A percentile compares a stretch with the other conserved stretches of the same genome.
Evolutionary conservation across 2,329 filamentous ascomycete genomes (phyloP).

Genomic region (Exophiala sp.): DNA sequence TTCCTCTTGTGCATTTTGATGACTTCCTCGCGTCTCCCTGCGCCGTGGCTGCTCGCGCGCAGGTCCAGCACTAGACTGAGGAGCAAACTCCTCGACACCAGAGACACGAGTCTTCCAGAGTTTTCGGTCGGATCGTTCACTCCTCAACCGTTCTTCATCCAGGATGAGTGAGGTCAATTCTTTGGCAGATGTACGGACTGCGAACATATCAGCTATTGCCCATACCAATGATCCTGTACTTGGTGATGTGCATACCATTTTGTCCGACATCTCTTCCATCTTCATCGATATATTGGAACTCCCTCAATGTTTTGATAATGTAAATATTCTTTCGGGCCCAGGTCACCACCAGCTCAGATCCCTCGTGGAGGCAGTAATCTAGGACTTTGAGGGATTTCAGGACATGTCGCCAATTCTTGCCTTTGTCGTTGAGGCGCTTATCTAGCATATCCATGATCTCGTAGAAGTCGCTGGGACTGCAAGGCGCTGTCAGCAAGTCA

Average conservation of each 20-base stretch:
- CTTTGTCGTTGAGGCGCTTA: slow-evolving; percentile 97
- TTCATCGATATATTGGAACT: slow-evolving; percentile 95
- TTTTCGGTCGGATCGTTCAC: slow-evolving; percentile 85
- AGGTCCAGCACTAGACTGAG: slow-evolving; percentile 43
- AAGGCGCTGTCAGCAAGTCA: slow-evolving; percentile 13
- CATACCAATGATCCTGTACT: neutral
- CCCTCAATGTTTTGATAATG: slow-evolving; percentile 96
- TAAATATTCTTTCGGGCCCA: slow-evolving; percentile 98
- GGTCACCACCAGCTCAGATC: slow-evolving; percentile 91
- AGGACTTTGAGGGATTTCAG: slow-evolving; percentile 96
- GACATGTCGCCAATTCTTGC: slow-evolving; percentile 99
- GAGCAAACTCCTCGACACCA: slow-evolving; percentile 78
- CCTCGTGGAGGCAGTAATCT: slow-evolving; percentile 96
- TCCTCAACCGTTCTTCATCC: slow-evolving; percentile 88
- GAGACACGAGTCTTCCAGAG: slow-evolving; percentile 96
- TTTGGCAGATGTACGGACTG: slow-evolving; percentile 93
- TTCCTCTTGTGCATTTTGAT: slow-evolving; percentile 65
- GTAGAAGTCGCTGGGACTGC: slow-evolving; percentile 92
- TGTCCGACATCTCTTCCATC: slow-evolving; percentile 93
- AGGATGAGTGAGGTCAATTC: slow-evolving; percentile 88
- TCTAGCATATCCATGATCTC: slow-evolving; percentile 99
- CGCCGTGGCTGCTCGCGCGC: slow-evolving; percentile 37
- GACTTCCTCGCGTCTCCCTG: slow-evolving; percentile 22
- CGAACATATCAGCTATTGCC: slow-evolving; percentile 16
- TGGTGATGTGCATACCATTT: slow-evolving; percentile 64